phyloP scores from a whole-genome alignment of 129 eudicot genomes.

The Chrysanthemum seticuspe region DNA sequence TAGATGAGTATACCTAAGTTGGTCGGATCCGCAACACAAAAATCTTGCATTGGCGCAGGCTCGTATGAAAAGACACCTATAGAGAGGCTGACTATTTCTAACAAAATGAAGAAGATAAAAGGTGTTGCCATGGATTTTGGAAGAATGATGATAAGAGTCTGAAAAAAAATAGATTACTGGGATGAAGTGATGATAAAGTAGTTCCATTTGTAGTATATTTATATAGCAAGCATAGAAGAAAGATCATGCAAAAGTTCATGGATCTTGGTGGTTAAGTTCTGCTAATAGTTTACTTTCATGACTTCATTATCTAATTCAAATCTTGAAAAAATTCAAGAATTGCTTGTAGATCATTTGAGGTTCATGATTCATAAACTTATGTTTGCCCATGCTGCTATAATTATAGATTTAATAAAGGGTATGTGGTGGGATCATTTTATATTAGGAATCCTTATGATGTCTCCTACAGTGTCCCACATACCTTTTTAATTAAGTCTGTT shows the following conservation, averaged over 20 bases:
- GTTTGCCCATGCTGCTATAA: neutral
- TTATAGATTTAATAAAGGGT: conserved; percentile 15
- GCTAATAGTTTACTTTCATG: conserved; percentile 23
- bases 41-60: conserved; percentile 47
- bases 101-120: conserved; percentile 19
- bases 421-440: neutral
- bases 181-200: conserved; percentile 32
- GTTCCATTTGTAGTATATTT: conserved; percentile 23
- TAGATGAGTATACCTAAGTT: conserved; percentile 32
- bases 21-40: conserved; percentile 46
- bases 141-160: conserved; percentile 3
- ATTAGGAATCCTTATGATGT: conserved; percentile 13
- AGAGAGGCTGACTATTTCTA: conserved; percentile 25
- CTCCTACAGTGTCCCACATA: conserved; percentile 1
- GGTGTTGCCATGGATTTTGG: conserved; percentile 28
- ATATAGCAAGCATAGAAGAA: conserved; percentile 23
- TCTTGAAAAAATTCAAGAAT: conserved; percentile 34
- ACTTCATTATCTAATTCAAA: conserved; percentile 28
- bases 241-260: conserved; percentile 40
- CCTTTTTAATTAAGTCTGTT: neutral
- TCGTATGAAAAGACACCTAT: conserved; percentile 33
- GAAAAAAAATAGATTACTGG: neutral
- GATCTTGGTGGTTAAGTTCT: conserved; percentile 34
- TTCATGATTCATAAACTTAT: conserved; percentile 30
- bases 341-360: conserved; percentile 30